phyloP scores from a whole-genome alignment of 352 stramenopile species.

The Plasmopara halstedii region DNA sequence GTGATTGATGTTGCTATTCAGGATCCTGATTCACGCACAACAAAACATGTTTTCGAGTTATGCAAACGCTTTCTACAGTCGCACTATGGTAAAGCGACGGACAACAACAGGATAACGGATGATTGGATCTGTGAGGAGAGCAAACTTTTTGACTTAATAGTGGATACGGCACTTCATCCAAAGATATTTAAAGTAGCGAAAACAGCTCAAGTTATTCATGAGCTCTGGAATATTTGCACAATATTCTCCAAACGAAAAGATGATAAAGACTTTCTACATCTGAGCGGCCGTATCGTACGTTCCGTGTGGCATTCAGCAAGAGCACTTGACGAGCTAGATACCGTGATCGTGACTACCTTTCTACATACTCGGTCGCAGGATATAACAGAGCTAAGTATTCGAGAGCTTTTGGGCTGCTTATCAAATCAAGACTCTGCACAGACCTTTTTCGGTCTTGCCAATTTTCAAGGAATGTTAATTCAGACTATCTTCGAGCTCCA shows the following conservation, averaged over 20 bases:
- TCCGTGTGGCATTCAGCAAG: slow-evolving; percentile 6
- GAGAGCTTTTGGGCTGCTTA: slow-evolving; percentile 6
- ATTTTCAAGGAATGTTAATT: slow-evolving; percentile 9
- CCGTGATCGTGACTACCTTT: neutral
- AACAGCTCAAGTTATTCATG: slow-evolving; percentile 6
- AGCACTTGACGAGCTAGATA: neutral
- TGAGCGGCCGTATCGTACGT: neutral
- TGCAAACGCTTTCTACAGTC: slow-evolving; percentile 8
- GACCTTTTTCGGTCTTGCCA: slow-evolving; percentile 12
- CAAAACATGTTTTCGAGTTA: slow-evolving; percentile 4
- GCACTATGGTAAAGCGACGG: neutral
- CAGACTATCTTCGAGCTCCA: slow-evolving; percentile 8
- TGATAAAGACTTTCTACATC: neutral
- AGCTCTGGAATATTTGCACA: slow-evolving; percentile 3
- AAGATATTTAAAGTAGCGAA: slow-evolving; percentile 3
- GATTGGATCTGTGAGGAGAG: neutral
- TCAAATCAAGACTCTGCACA: slow-evolving; percentile 1
- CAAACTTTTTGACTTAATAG: slow-evolving; percentile 3
- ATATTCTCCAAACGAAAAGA: neutral
- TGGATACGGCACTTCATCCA: neutral
- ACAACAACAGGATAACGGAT: neutral
- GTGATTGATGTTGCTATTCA: neutral
- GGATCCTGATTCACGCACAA: neutral
- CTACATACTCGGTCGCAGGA: neutral
- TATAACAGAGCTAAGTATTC: neutral